Evolutionary conservation across 345 rosid species (phyloP).

Genomic region (Salix caprea): DNA sequence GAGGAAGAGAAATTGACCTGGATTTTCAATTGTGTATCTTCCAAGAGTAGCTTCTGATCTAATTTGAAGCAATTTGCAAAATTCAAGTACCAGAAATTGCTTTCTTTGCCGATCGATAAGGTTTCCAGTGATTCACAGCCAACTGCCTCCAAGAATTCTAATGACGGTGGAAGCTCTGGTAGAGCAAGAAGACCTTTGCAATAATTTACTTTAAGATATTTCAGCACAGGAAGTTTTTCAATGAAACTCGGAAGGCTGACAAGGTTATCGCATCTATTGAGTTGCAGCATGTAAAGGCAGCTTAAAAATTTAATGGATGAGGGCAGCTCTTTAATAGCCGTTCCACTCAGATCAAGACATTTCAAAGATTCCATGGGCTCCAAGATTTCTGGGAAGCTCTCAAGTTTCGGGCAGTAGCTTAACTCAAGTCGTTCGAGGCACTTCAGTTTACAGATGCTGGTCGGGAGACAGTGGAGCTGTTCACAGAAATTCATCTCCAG

Average conservation of each 20-base stretch:
- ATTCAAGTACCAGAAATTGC: background rate
- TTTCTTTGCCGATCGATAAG: background rate
- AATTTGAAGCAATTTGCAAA: background rate
- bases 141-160: background rate
- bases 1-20: background rate
- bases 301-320: background rate
- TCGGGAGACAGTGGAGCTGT: background rate
- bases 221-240: too few species aligned
- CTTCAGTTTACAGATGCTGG: conserved; percentile 3
- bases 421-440: background rate
- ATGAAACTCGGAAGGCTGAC: too few species aligned
- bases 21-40: background rate
- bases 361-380: background rate
- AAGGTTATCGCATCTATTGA: too few species aligned
- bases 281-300: background rate
- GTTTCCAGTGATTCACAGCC: conserved; percentile 1
- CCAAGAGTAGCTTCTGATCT: background rate
- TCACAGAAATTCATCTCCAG: background rate
- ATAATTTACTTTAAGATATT: too few species aligned
- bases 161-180: conserved; percentile 5
- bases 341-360: background rate
- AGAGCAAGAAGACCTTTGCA: too few species aligned
- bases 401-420: background rate
- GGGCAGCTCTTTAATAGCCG: background rate
- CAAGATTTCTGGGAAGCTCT: background rate